These are phyloP conservation scores for Phytophthora podocarpi DNA, from an alignment of 352 stramenopile species.

Conservation along the genomic window DNA sequence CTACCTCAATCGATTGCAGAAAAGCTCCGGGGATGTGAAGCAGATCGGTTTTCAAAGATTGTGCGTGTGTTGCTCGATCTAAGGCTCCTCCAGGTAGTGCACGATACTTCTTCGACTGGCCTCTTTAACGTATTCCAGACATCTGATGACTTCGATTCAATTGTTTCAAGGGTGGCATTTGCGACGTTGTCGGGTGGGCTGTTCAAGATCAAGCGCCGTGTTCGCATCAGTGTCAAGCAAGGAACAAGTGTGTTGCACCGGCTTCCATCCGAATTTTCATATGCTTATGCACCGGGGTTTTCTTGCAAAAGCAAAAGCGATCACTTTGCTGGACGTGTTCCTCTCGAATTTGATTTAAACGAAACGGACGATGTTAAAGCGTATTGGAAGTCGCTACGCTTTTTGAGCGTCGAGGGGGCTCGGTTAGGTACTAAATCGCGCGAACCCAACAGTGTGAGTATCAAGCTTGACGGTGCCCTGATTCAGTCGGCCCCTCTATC, in stretches of 20 bases:
- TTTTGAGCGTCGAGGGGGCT: constrained; percentile 71
- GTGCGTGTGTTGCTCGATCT: constrained; percentile 77
- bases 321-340: constrained; percentile 57
- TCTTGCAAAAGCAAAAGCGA: constrained; percentile 57
- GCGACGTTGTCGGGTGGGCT: constrained; percentile 72
- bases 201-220: constrained; percentile 57
- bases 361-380: constrained; percentile 47
- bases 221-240: constrained; percentile 58
- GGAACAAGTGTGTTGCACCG: constrained; percentile 57
- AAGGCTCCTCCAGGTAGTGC: constrained; percentile 58
- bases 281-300: constrained; percentile 70
- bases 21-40: constrained; percentile 75
- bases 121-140: constrained; percentile 61
- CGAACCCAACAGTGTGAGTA: constrained; percentile 45
- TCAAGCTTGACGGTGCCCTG: constrained; percentile 59
- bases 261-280: constrained; percentile 58
- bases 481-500: constrained; percentile 60
- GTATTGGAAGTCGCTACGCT: constrained; percentile 81
- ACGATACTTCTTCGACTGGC: constrained; percentile 60
- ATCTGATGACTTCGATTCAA: constrained; percentile 72
- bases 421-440: constrained; percentile 45
- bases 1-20: constrained; percentile 42
- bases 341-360: constrained; percentile 57
- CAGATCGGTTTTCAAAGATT: constrained; percentile 72
- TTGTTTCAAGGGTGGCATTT: constrained; percentile 79